Base-by-base conservation (phyloP, 2,329 filamentous ascomycete species). In the Cladorrhinum sp. region DNA sequence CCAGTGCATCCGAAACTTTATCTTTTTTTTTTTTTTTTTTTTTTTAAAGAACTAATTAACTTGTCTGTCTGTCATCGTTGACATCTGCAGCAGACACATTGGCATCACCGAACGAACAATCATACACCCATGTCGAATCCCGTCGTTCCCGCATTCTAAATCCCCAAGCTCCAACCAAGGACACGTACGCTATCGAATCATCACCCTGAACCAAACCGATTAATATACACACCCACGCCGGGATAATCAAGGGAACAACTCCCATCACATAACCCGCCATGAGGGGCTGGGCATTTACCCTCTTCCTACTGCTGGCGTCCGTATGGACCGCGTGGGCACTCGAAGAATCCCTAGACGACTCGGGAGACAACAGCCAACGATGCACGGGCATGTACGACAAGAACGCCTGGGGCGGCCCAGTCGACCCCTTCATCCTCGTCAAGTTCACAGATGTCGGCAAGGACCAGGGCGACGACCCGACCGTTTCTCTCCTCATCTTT, bases 361-460 rank as follows among this genome's bases (percentile, higher is more conserved):
- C 86, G 59, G 85, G 90, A 56, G 83, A 88, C 36, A 90, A 94
- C 71, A 82, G 86, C 71, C 90, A 96, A 78, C 85, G 89, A 84
- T 97, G 94, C 79, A 80, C 84, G 59, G 92, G 94, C 78, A 97
- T 98, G 93, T 98, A 97, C 80, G 93, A 90, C 77, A 88, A 86
- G 73, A 90, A 86, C 71, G 84, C 89, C 55, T 98, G 94, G 94
- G 92, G 92, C 69, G 94, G 94, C 62, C 84, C 86, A 36, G 84
- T 92, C 62, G 91, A 97, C 68, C 94, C 94, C 20, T 96, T 92
- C 77, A 96, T 98, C 73, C 82, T 89, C 68, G 83, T 92, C 73
- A 92, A 91, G 72, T 96, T 96, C 61, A 69, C 68, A 55, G 66
- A 65, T 55, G 61, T 66, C 71, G 75, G 82, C 77, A 71, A 80